Conservation (phyloP, 2,329 filamentous ascomycete species). For the Xylaria sp. region DNA sequence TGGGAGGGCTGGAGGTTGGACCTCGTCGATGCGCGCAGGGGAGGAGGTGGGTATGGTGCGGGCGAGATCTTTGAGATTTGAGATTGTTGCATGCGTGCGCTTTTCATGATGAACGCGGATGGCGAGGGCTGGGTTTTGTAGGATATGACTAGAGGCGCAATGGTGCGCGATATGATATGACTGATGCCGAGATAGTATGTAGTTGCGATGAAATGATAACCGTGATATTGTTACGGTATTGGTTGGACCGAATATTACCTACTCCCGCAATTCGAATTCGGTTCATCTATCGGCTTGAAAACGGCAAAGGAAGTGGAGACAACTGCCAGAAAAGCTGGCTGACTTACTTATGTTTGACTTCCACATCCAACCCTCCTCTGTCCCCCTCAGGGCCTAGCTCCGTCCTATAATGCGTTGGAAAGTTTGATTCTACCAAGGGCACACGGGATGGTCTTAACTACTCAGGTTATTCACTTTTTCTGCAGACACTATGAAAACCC, state of each 20-base stretch:
- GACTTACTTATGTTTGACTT: not conserved
- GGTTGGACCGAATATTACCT: not conserved
- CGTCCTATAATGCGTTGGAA: not conserved
- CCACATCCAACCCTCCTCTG: too few relatives aligned
- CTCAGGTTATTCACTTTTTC: not conserved
- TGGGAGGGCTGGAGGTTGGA: slow-evolving; percentile 76
- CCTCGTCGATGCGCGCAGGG: slow-evolving; percentile 67
- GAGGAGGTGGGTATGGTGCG: slow-evolving; percentile 65
- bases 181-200: not conserved
- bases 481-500: not conserved
- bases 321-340: not conserved
- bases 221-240: not conserved
- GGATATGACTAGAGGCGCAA: slow-evolving; percentile 21
- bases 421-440: not conserved
- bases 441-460: not conserved
- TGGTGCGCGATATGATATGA: not conserved
- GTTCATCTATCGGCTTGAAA: not conserved
- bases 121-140: not conserved
- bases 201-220: not conserved
- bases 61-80: slow-evolving; percentile 73
- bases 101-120: not conserved
- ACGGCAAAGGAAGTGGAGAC: not conserved
- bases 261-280: not conserved
- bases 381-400: too few relatives aligned
- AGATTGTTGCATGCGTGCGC: not conserved